phyloP scores from a whole-genome alignment of 306 rosid genomes.

The Rosa chinensis region DNA sequence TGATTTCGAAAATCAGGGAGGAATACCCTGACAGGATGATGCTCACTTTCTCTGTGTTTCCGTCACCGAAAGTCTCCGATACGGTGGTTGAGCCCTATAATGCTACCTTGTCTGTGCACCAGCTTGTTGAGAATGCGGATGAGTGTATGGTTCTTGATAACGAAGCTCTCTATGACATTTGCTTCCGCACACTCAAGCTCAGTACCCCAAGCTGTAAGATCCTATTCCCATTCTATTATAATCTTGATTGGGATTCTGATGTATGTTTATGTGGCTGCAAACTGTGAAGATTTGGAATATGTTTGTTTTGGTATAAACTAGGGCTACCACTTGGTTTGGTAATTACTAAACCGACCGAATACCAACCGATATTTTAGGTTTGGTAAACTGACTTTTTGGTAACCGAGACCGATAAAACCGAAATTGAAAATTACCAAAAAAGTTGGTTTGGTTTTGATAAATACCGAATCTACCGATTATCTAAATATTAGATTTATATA shows the following conservation, averaged over 20 bases:
- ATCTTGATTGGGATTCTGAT: neutral
- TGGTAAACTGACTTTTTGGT: no score
- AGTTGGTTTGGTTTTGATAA: no score
- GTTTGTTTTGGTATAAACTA: neutral
- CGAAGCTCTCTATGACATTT: constrained; percentile 71
- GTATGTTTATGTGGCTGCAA: neutral
- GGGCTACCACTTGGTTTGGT: no score
- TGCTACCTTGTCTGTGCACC: constrained; percentile 75
- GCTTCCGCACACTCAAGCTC: constrained; percentile 80
- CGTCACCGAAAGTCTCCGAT: constrained; percentile 55
- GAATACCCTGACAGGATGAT: constrained; percentile 72
- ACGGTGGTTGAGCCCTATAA: constrained; percentile 83
- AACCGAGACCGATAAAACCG: no score
- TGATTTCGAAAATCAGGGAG: constrained; percentile 73
- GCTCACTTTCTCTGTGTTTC: constrained; percentile 70
- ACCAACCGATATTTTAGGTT: no score
- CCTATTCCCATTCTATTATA: neutral
- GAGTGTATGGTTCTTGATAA: constrained; percentile 80
- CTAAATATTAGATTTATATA: no score
- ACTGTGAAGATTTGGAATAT: neutral
- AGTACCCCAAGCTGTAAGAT: constrained; percentile 79
- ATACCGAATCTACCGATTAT: no score
- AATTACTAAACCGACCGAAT: no score
- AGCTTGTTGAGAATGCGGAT: constrained; percentile 74
- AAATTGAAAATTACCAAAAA: no score